Evolutionary conservation across 495 filamentous ascomycete species (phyloP), one percentile per base, ranked within the genome.

Genomic region (Ramalina intermedia): DNA sequence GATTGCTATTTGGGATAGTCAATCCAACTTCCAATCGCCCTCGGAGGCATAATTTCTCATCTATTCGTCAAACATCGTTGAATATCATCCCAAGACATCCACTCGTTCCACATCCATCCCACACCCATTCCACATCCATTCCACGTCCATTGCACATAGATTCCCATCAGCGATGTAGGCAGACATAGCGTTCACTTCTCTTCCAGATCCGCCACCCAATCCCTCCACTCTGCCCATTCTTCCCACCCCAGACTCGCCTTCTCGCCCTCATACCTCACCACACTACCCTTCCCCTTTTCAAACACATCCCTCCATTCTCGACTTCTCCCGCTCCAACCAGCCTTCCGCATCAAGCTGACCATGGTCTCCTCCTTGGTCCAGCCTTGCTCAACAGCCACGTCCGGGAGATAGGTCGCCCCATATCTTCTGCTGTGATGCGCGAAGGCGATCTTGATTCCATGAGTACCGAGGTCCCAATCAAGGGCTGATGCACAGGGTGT

Each of bases 331-430:
- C 67, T 67, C 88, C 87, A 96, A 1, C 89, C 89, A 0, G 88
- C 90, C 70, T 96, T 95, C 47, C 87, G 73, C 87, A 96, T 95
- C 56, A 95, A 63, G 61, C 84, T 90, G 35, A 85, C 72, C 20
- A 96, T 57, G 2, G 88, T 86, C 70, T 96, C 86, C 65, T 95
- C 88, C 63, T 91, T 94, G 13, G 79, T 86, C 91, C 91, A 98
- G 18, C 84, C 87, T 63, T 98, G 91, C 69, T 98, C 91, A 4
- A 74, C 69, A 2, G 90, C 78, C 11, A 96, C 90, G 61, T 96
- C 87, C 0, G 91, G 91, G 14, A 98, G 72, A 58, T 98, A 98
- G 0, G 90, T 96, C 9, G 86, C 78, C 9, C 70, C 58, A 64
- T 74, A 62, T 61, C 79, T 61, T 61, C 77, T 48, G 33, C 80